Evolutionary conservation across 2,329 filamentous ascomycete genomes (phyloP).

Genomic region (Aspergillus transmontanensis): DNA sequence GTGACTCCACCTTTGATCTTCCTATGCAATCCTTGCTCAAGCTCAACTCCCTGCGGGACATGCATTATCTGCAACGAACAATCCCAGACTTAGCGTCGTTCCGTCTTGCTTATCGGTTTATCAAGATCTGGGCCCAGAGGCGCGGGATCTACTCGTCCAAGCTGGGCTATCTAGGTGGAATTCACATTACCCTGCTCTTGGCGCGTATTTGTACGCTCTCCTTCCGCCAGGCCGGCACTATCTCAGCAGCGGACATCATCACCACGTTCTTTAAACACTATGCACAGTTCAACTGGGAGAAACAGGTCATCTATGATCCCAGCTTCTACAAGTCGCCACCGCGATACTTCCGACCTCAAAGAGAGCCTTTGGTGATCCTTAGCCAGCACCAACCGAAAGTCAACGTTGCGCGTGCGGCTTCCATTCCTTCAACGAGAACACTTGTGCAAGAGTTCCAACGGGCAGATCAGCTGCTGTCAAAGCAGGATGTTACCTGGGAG

Average conservation of each 20-base stretch:
- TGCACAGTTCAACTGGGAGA: conserved; percentile 2
- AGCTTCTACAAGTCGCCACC: conserved; percentile 2
- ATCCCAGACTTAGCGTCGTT: conserved; percentile 8
- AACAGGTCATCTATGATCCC: conserved; percentile 7
- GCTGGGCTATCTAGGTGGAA: conserved; percentile 9
- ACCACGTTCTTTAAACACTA: conserved; percentile 8
- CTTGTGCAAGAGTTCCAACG: conserved; percentile 2
- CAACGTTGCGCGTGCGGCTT: conserved; percentile 6
- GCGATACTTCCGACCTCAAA: conserved; percentile 8
- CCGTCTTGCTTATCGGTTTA: conserved; percentile 8
- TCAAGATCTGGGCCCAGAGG: conserved; percentile 9
- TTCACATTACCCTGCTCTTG: conserved; percentile 9
- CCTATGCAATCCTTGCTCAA: conserved; percentile 11
- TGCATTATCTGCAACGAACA: conserved; percentile 11
- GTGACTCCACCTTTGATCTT: conserved; percentile 7
- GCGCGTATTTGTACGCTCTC: conserved; percentile 7
- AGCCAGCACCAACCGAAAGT: conserved; percentile 12
- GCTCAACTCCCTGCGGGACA: conserved; percentile 13
- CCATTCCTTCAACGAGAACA: neutral
- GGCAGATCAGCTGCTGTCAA: neutral
- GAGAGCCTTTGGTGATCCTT: conserved; percentile 9
- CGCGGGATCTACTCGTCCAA: conserved; percentile 12
- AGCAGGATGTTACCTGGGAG: neutral
- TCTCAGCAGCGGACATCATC: conserved; percentile 5
- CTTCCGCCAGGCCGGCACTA: neutral